phyloP scores from a whole-genome alignment of 2,329 filamentous ascomycete species.

The Alternaria atra region DNA sequence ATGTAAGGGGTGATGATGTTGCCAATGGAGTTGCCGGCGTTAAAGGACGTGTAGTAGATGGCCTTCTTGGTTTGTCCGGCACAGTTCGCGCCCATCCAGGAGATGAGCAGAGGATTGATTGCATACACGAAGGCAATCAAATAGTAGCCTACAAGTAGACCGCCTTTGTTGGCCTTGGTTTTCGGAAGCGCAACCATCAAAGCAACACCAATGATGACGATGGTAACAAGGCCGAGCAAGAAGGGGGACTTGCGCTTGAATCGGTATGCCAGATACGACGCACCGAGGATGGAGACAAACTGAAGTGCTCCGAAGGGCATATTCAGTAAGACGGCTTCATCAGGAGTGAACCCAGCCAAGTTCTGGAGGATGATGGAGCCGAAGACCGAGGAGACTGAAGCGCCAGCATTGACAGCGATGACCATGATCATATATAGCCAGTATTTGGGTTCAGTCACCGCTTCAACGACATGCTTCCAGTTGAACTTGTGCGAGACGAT shows the following conservation, averaged over 20 bases:
- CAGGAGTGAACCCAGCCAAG: slow-evolving; percentile 67
- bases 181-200: slow-evolving; percentile 64
- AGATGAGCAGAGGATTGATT: slow-evolving; percentile 70
- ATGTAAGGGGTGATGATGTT: slow-evolving; percentile 61
- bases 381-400: slow-evolving; percentile 67
- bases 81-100: slow-evolving; percentile 75
- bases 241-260: slow-evolving; percentile 68
- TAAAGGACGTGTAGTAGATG: slow-evolving; percentile 70
- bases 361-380: slow-evolving; percentile 63
- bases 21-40: slow-evolving; percentile 68
- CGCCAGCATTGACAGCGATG: slow-evolving; percentile 39
- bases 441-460: slow-evolving; percentile 63
- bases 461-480: slow-evolving; percentile 68
- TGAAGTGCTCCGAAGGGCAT: slow-evolving; percentile 60
- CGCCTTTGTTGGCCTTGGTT: slow-evolving; percentile 53
- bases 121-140: slow-evolving; percentile 72
- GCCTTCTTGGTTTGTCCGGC: slow-evolving; percentile 74
- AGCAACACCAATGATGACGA: slow-evolving; percentile 66
- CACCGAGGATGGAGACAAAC: slow-evolving; percentile 31
- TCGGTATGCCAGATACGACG: slow-evolving; percentile 65
- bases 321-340: slow-evolving; percentile 66
- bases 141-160: slow-evolving; percentile 69
- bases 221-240: slow-evolving; percentile 57
- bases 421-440: slow-evolving; percentile 54
- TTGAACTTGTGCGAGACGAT: slow-evolving; percentile 74